These are phyloP conservation scores for Candida caryicola DNA, from an alignment of 805 yeast species.

Conservation along the genomic window DNA sequence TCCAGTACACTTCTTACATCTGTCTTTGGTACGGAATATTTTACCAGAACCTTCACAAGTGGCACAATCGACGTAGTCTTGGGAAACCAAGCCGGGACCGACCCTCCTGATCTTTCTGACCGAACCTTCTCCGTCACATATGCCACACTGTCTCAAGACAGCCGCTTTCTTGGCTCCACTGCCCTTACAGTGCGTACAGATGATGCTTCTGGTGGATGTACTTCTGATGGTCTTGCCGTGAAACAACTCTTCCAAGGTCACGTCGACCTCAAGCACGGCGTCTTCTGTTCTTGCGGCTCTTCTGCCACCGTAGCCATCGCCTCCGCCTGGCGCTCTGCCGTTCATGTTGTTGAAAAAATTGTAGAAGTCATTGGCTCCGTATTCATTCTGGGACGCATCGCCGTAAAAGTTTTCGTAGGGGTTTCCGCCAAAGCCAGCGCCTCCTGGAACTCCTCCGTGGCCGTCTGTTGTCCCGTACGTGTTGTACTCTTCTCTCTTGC, in stretches of 20 bases:
- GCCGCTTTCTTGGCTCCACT: slow-evolving; percentile 68
- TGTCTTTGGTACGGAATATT: slow-evolving; percentile 58
- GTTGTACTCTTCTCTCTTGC: slow-evolving; percentile 57
- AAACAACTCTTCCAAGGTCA: slow-evolving; percentile 71
- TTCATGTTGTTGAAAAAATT: slow-evolving; percentile 57
- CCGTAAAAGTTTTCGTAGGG: slow-evolving; percentile 33
- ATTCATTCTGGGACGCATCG: slow-evolving; percentile 42
- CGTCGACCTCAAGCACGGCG: slow-evolving; percentile 61
- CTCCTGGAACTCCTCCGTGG: slow-evolving; percentile 11
- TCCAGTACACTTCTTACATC: slow-evolving; percentile 77
- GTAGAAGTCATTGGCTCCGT: slow-evolving; percentile 72
- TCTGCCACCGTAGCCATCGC: slow-evolving; percentile 14
- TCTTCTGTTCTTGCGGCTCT: slow-evolving; percentile 52
- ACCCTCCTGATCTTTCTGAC: slow-evolving; percentile 58
- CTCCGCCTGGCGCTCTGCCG: slow-evolving; percentile 16
- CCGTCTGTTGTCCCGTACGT: slow-evolving; percentile 46
- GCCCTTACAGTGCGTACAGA: slow-evolving; percentile 76
- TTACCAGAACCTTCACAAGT: slow-evolving; percentile 72
- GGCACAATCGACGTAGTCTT: slow-evolving; percentile 57
- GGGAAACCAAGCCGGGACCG: slow-evolving; percentile 74
- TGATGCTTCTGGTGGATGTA: slow-evolving; percentile 64
- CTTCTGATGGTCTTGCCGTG: slow-evolving; percentile 78
- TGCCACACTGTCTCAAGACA: slow-evolving; percentile 51
- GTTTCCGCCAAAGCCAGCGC: slow-evolving; percentile 27
- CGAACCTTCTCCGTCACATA: slow-evolving; percentile 73